Base-by-base conservation (phyloP, 1,139 yeast species). In the Arxiozyma telluris region DNA sequence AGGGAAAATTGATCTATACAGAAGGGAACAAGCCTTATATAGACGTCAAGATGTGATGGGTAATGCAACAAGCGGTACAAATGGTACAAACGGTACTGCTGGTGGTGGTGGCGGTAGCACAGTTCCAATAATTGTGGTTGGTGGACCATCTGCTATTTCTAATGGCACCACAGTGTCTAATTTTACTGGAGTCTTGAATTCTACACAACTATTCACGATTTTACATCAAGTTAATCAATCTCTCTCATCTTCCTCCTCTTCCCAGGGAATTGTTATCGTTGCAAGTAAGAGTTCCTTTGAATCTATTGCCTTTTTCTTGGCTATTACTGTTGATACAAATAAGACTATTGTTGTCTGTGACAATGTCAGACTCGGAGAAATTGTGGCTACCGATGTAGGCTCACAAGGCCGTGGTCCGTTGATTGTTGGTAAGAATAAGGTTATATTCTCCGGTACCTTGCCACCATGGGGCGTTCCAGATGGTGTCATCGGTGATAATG, bases 371-470 rank as follows among this genome's bases (percentile, higher is more conserved):
- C 44, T 58, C n/a, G 70, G 68, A 49, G 44, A 59, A 17, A 45
- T 54, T 38, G 64, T 66, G 22, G 69, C 69, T 18, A 57, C 53
- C 42, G 58, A 61, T 46, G 50, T 61, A 18, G 48, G 50, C 17
- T 45, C 66, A 0, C 48, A 47, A n/a, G 62, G 59, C 21, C 65
- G 69, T 54, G 69, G 68, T 43, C 59, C 64, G 20, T 50, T 66
- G 47, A 54, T 64, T 42, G 64, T 64, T 39, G 58, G 55, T 41
- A 54, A 54, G 46, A 56, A 53, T 43, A 59, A 59, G 12, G 53
- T 60, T 22, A 62, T 67, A 39, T 67, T 61, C 55, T 57, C 69
- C 17, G 69, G 68, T 47, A 55, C 61, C 23, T 55, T 64, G 27
- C 61, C 66, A 27, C 65, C 67, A 38, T 52, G 52, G 21, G 57